These are phyloP conservation scores for Pholiota molesta DNA, from an alignment of 768 basidiomycete genomes.

Conservation along the genomic window DNA sequence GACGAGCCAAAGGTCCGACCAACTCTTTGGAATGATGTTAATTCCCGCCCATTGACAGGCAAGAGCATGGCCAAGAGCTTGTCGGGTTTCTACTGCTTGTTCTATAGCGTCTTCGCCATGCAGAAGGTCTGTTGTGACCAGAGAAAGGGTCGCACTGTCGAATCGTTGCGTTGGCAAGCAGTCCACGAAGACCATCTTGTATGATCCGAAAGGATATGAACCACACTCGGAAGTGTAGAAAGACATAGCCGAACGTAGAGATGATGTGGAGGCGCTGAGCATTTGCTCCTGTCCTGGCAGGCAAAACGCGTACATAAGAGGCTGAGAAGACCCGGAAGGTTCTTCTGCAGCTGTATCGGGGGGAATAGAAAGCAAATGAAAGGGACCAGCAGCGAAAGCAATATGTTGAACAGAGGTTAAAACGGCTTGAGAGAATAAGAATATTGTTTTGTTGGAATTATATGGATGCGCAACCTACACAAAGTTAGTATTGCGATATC, in stretches of 20 bases:
- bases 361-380: slow-evolving; percentile 75
- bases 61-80: slow-evolving; percentile 82
- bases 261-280: slow-evolving; percentile 69
- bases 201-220: slow-evolving; percentile 94
- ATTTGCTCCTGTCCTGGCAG: slow-evolving; percentile 84
- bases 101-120: slow-evolving; percentile 91
- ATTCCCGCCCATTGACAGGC: slow-evolving; percentile 97
- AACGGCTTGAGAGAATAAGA: slow-evolving; percentile 84
- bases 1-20: slow-evolving; percentile 96
- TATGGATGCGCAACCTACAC: slow-evolving; percentile 88
- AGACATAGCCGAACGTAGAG: slow-evolving; percentile 87
- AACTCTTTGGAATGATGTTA: slow-evolving; percentile 91
- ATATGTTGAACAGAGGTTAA: slow-evolving; percentile 96
- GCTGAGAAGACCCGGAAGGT: slow-evolving; percentile 63
- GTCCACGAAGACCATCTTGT: slow-evolving; percentile 94
- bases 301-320: slow-evolving; percentile 89
- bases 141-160: slow-evolving; percentile 81
- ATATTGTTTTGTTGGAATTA: slow-evolving; percentile 93
- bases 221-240: slow-evolving; percentile 92
- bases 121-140: slow-evolving; percentile 79
- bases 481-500: slow-evolving; percentile 6
- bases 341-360: slow-evolving; percentile 64
- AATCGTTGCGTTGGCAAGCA: slow-evolving; percentile 82
- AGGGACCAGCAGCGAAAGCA: slow-evolving; percentile 94
- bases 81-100: slow-evolving; percentile 89